Evolutionary conservation across 768 basidiomycete species (phyloP).

Genomic region (Dacryopinax primogenitus): DNA sequence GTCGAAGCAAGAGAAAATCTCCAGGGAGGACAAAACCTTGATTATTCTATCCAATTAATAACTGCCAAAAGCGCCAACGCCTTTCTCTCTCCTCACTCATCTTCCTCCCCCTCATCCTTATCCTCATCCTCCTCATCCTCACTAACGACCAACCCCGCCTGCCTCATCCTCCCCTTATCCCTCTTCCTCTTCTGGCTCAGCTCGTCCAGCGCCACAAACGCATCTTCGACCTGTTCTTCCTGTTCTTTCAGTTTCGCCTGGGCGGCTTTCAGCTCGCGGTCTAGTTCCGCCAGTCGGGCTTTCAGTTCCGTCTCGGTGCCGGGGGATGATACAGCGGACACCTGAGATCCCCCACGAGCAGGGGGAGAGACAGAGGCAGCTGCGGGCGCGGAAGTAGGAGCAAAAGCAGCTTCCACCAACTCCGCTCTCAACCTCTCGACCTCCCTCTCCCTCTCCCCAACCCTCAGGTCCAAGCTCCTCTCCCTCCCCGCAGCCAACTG

Average conservation of each 20-base stretch:
- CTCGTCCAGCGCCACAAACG: constrained; percentile 87
- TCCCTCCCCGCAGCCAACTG: not conserved
- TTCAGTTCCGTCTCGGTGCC: constrained; percentile 29
- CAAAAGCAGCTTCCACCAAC: not conserved
- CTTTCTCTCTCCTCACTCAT: constrained; percentile 22
- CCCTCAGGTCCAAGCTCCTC: not conserved
- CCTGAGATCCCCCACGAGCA: constrained; percentile 35
- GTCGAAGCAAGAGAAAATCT: too few species aligned
- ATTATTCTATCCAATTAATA: too few species aligned
- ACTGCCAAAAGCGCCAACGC: too few species aligned
- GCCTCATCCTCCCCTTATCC: constrained; percentile 69
- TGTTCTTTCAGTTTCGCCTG: constrained; percentile 63
- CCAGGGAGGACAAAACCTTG: too few species aligned
- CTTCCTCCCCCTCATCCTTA: constrained; percentile 53
- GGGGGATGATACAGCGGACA: too few species aligned
- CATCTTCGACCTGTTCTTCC: constrained; percentile 93
- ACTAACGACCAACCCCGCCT: constrained; percentile 71
- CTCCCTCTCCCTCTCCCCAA: not conserved
- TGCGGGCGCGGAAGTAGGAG: not conserved
- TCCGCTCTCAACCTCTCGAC: not conserved
- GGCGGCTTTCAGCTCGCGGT: constrained; percentile 35
- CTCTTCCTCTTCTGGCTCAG: constrained; percentile 67
- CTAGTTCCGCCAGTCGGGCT: constrained; percentile 31
- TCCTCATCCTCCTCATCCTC: constrained; percentile 61
- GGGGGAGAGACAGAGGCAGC: not conserved